Base-by-base conservation (phyloP, 164 flowering plant species). In the Dillenia turbinata region DNA sequence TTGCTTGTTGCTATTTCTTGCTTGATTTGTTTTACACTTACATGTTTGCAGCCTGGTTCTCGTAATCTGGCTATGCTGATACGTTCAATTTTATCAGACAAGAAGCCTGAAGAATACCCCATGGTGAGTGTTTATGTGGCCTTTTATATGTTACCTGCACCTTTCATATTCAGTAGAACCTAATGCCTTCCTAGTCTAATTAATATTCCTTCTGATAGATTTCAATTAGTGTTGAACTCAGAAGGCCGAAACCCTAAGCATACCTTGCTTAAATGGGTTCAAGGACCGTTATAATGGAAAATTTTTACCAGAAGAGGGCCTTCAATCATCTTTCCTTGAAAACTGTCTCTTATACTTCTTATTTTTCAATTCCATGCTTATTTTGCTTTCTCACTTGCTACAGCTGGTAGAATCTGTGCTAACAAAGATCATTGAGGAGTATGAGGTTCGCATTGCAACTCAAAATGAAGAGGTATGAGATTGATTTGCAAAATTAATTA, bases 91-190 rank as follows among this genome's bases (percentile, higher is more conserved):
- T 76, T 95, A 49, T 67, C 72, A 50, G 92, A 92, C 71, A 92
- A 81, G 80, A 92, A 81, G 76, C 91, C 97, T 57, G 97, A 95
- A 63, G 99, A 95, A 77, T 81, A 92, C 65, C 96, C 96, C 52
- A 75, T 44, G 67, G 99, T 95, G 82, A 70, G 92, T 6, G 56
- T 33, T 51, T 47, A 61, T 61, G 53, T 46, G 24, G 40, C 5
- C 40, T 33, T 33, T 33, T 33, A 5, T 6, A 33, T 6, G 5
- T 6, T 33, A 33, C 40, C 40, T 5, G 40, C 7, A 5, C 40
- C 40, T 33, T 33, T 6, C 7, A 5, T 33, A 33, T 33, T 33
- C 40, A 33, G 40, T 33, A 33, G 40, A 33, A 33, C 40, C 40
- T 33, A 7, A 33, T 33, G 40, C 40, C 6, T 33, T 33, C 40